A percentile compares a stretch with the other conserved stretches of the same genome.
Evolutionary conservation across 2,329 filamentous ascomycete genomes (phyloP).

Genomic region (Microsporum ferrugineum): DNA sequence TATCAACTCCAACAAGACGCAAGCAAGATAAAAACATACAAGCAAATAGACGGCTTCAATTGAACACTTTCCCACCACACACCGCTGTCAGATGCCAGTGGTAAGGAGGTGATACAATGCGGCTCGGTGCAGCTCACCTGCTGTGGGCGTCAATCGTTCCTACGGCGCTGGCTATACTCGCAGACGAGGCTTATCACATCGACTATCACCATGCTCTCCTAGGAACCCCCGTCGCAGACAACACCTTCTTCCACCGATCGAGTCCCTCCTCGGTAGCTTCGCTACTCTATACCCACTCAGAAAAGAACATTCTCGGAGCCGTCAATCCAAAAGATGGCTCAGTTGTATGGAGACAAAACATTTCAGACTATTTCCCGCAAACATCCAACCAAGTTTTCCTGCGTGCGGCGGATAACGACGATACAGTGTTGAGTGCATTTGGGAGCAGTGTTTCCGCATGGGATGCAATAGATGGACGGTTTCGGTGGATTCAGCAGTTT

Average conservation of each 20-base stretch:
- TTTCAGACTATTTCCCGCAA: slow-evolving; percentile 39
- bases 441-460: slow-evolving; percentile 64
- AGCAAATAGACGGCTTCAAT: neutral
- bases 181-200: slow-evolving; percentile 80
- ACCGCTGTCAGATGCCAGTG: slow-evolving; percentile 23
- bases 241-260: slow-evolving; percentile 91
- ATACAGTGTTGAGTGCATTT: slow-evolving; percentile 62
- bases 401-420: slow-evolving; percentile 65
- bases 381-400: slow-evolving; percentile 37
- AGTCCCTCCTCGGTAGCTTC: slow-evolving; percentile 71
- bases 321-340: slow-evolving; percentile 78
- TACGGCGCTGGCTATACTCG: slow-evolving; percentile 58
- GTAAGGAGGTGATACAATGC: slow-evolving; percentile 24
- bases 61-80: neutral
- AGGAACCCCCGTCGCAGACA: slow-evolving; percentile 66
- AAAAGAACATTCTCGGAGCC: slow-evolving; percentile 71
- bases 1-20: neutral
- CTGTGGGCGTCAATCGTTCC: slow-evolving; percentile 37
- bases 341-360: slow-evolving; percentile 73
- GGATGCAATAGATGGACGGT: slow-evolving; percentile 70
- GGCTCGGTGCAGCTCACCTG: slow-evolving; percentile 31
- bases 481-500: slow-evolving; percentile 60
- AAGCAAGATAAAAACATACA: neutral
- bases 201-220: slow-evolving; percentile 90
- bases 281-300: slow-evolving; percentile 80